These are phyloP conservation scores for Eucalyptus curtisii DNA, from an alignment of 345 rosid genomes.

Conservation along the genomic window DNA sequence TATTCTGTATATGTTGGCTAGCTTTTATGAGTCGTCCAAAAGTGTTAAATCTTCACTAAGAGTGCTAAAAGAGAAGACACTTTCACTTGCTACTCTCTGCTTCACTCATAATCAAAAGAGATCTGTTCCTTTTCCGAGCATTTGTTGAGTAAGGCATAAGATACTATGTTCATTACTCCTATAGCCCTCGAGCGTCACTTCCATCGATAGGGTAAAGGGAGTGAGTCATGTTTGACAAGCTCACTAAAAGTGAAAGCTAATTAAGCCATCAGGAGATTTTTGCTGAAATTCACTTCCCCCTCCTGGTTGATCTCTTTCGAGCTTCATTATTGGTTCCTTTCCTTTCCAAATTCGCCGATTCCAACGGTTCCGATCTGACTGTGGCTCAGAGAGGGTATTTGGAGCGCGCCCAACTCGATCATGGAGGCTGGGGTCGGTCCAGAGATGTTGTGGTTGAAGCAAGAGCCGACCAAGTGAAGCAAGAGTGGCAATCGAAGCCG, in stretches of 20 bases:
- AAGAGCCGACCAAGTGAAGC: too few relatives aligned
- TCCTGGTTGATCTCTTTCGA: not conserved
- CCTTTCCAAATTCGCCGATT: not conserved
- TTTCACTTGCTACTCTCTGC: not conserved
- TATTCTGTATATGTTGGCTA: not conserved
- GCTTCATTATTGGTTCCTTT: not conserved
- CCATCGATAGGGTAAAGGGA: too few relatives aligned
- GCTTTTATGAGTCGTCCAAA: not conserved
- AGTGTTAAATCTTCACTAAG: not conserved
- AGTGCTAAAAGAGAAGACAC: not conserved
- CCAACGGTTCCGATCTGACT: constrained; percentile 20
- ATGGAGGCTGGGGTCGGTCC: constrained; percentile 54
- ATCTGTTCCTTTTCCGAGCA: not conserved
- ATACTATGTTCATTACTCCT: too few relatives aligned
- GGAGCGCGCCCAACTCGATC: constrained; percentile 26
- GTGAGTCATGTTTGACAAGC: too few relatives aligned
- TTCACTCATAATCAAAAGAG: not conserved
- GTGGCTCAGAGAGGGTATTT: constrained; percentile 34
- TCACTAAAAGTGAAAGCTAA: too few relatives aligned
- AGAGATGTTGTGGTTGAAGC: constrained; percentile 51
- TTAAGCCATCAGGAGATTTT: not conserved
- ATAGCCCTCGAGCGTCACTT: too few relatives aligned
- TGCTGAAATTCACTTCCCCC: not conserved
- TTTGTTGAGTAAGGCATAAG: not conserved
- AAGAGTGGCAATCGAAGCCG: constrained; percentile 41